Conservation (phyloP, 2,329 filamentous ascomycete genomes). For the Verticillium isaacii region DNA sequence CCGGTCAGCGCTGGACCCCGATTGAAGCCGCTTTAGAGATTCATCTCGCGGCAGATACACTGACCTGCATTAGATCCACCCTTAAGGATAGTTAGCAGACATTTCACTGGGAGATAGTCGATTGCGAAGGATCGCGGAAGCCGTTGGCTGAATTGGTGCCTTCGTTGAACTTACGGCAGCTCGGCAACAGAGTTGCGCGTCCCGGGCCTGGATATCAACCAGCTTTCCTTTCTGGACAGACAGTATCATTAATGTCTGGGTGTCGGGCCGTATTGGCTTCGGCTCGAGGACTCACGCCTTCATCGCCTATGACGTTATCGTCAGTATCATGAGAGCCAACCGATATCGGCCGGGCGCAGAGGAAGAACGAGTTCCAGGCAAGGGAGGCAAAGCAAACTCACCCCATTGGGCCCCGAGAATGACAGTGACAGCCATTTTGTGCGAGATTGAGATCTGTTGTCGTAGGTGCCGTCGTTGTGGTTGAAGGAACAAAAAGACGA, state of each 20-base stretch:
- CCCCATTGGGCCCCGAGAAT: conserved; percentile 3
- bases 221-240: conserved; percentile 3
- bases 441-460: conserved; percentile 11
- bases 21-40: conserved; percentile 7
- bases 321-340: background rate
- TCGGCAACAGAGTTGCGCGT: background rate
- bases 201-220: background rate
- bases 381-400: conserved; percentile 6
- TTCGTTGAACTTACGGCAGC: background rate
- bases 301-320: background rate
- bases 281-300: background rate
- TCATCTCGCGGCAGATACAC: background rate
- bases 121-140: conserved; percentile 11
- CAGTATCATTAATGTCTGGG: background rate
- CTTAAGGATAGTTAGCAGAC: conserved; percentile 14
- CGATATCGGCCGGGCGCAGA: background rate
- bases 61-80: conserved; percentile 9
- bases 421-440: conserved; percentile 1
- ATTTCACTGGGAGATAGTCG: conserved; percentile 12
- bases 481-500: conserved; percentile 8
- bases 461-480: conserved; percentile 9
- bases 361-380: conserved; percentile 11
- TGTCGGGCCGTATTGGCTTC: conserved; percentile 12
- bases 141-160: conserved; percentile 1
- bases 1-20: conserved; percentile 12